Evolutionary conservation across 768 basidiomycete genomes (phyloP), one percentile per base, ranked within the genome.

Genomic region (Chiua virens): DNA sequence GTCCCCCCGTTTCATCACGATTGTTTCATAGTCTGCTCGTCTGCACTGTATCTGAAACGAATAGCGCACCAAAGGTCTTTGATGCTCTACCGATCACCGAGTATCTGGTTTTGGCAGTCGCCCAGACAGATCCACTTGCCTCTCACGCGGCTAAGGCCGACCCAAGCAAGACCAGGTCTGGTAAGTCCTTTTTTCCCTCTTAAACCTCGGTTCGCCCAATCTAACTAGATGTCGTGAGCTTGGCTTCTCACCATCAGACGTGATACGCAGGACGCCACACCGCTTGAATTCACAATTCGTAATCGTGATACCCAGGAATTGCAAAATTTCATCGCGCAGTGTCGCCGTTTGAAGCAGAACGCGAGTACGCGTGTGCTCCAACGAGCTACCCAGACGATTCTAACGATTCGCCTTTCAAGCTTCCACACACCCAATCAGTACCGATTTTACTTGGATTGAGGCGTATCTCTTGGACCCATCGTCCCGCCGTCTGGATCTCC

Each of bases 61-160:
- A 41, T 25, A 45, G 37, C 11, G 41, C 37, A 5, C n/a, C 35
- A 8, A 45, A 42, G 37, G 47, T 55, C 4, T 27, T 61, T 5
- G 57, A 57, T 11, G 58, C 47, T 1, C 39, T 80, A n/a, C 84
- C 85, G 4, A 78, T 89, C 28, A 75, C 78, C 46, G 75, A 74
- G 10, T 67, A 73, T 30, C 81, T 87, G 58, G 68, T 74, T 5
- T 73, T 87, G 35, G 64, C 72, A 9, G 80, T 87, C 68, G 76
- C 82, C 2, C 86, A 88, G 60, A 72, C 77, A 36, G 72, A 69
- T 25, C 70, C 75, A 1, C 50, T 73, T 17, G 73, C 79, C 47
- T 56, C 73, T 8, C 60, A 60, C 35, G 46, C 61, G 8, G 14
- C 42, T 27, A 42, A 73, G 4, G 57, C 57, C 4, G 48, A 27